A percentile compares a stretch with the other conserved stretches of the same genome.
Conservation (phyloP, 2,329 filamentous ascomycete genomes). For the Trichophyton benhamiae region DNA sequence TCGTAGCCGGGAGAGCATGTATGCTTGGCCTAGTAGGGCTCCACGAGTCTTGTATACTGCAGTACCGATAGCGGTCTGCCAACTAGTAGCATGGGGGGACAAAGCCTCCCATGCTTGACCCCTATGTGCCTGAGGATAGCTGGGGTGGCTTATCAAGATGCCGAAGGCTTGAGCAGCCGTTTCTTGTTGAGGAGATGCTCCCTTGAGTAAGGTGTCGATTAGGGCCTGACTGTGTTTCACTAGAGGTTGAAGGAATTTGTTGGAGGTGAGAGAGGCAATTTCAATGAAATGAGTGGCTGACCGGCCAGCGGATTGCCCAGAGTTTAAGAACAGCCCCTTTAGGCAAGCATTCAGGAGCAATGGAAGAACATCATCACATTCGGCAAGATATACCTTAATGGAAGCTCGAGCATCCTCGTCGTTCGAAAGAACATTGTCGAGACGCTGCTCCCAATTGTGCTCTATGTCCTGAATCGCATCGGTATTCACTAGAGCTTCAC, state of each 20-base stretch:
- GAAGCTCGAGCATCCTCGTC: slow-evolving; percentile 52
- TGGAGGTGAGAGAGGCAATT: slow-evolving; percentile 44
- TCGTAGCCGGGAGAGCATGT: slow-evolving; percentile 44
- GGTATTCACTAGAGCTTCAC: slow-evolving; percentile 39
- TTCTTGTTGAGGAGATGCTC: slow-evolving; percentile 31
- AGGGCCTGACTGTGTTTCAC: slow-evolving; percentile 47
- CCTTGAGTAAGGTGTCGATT: background rate
- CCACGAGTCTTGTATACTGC: slow-evolving; percentile 49
- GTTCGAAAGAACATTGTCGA: slow-evolving; percentile 60
- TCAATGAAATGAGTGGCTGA: slow-evolving; percentile 42
- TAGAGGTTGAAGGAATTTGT: slow-evolving; percentile 41
- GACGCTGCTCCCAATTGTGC: slow-evolving; percentile 61
- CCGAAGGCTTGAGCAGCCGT: slow-evolving; percentile 61
- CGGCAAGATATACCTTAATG: slow-evolving; percentile 30
- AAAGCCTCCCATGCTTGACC: background rate
- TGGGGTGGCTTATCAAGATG: slow-evolving; percentile 57
- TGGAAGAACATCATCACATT: slow-evolving; percentile 26
- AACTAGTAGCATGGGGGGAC: slow-evolving; percentile 24
- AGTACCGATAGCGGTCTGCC: slow-evolving; percentile 49
- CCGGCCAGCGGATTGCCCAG: slow-evolving; percentile 31
- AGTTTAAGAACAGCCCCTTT: slow-evolving; percentile 28
- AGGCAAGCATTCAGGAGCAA: slow-evolving; percentile 35
- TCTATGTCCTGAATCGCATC: slow-evolving; percentile 25
- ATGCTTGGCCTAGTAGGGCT: slow-evolving; percentile 46
- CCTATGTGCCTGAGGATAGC: slow-evolving; percentile 16